Evolutionary conservation across 768 basidiomycete genomes (phyloP), one percentile per base, ranked within the genome.

Genomic region (Phaffia australis): DNA sequence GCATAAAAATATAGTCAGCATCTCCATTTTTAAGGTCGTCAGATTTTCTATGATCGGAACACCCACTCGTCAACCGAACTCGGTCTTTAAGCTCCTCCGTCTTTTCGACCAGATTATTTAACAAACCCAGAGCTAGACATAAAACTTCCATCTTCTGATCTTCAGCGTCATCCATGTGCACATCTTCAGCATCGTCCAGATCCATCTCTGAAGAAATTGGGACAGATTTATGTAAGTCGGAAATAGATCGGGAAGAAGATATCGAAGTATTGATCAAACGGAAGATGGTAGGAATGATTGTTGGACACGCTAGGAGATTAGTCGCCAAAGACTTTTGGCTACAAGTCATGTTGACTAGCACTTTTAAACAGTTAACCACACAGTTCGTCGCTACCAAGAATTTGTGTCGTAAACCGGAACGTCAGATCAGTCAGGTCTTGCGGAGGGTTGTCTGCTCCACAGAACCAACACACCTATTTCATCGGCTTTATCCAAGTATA

Each of bases 61-160:
- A 48, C 60, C 21, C 27, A 62, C 60, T 48, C 18, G 66, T 63
- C 30, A 47, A n/a, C 50, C 66, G 35, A 11, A 57, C 60, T n/a
- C 21, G 47, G 19, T 62, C 47, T 49, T 35, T 62, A 19, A 35
- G 27, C 5, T 21, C 21, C n/a, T 23, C 46, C 11, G 35, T 56
- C 19, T 27, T 60, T 55, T 62, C 60, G 21, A 67, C 60, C 25
- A 62, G 19, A 49, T 62, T 67, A 30, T 62, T 67, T 25, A 67
- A 49, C 29, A 67, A 5, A 7, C 60, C 60, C 18, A 67, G 55
- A 35, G 51, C 25, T 18, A 67, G 30, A 30, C 66, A 67, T 0
- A 67, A 23, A 42, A 56, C 29, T 7, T 66, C 65, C 32, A 66
- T 48, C 57, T 65, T 42, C 11, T 55, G 25, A 56, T 23, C 52